Base-by-base conservation (phyloP, 228 moss, liverwort and hornwort genomes). In the Sphagnum magellanicum region DNA sequence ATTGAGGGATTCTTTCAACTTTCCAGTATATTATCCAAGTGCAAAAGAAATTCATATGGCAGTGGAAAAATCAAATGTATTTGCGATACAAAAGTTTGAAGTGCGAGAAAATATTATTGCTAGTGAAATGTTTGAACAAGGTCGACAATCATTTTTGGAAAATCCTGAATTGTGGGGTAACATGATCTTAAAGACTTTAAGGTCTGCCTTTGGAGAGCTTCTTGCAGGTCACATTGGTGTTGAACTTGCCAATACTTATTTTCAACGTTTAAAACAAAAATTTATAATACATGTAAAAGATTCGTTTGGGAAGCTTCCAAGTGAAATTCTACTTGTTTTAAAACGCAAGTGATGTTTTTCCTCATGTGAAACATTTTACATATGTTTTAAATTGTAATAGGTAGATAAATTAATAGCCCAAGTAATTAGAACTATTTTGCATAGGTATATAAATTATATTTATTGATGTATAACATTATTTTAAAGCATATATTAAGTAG, bases 41-140 rank as follows among this genome's bases (percentile, higher is more conserved):
- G 67, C 61, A 32, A 77, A 70, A 11, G 79, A 83, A 47, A 80
- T 83, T 4, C 68, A 72, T 60, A 79, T 69, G 55, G 83, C 83
- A 48, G 60, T 77, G 57, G 50, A 51, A 57, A 57, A 65, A 72
- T 77, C 77, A 0, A 55, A 52, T 10, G 80, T 72, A 11, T 80
- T 63, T 52, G 5, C 77, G 48, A 72, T 80, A 67, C 46, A 75
- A 66, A 17, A 60, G 8, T 8, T 83, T 59, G 72, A 80, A 65
- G 4, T 63, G 10, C 70, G 65, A 13, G 60, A 50, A 10, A 79
- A 80, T 8, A 47, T 64, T 60, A 64, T 49, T 32, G 17, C 4
- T 1, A 12, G 32, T 32, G 32, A 32, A 32, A 32, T 32, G 1
- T 32, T 32, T 32, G 32, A 32, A 1, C 32, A 72, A 61, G 49